Percentiles rank a stretch among this genome's conserved stretches.
phyloP scores from a whole-genome alignment of 1,284 basidiomycete genomes.

The Ceratobasidium theobromae region DNA sequence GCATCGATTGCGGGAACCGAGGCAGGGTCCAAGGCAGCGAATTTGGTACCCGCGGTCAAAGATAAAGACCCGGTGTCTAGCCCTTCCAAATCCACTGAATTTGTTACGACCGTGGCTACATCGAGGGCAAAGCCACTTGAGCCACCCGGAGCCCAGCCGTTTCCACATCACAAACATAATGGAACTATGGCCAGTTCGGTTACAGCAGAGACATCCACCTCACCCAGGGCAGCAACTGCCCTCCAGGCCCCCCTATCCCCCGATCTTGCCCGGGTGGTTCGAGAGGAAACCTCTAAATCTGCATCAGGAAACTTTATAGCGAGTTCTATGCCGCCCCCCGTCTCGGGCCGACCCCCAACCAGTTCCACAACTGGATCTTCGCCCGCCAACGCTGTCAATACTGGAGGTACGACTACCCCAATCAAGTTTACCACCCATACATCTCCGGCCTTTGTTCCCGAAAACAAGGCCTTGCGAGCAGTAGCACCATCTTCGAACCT shows the following conservation, averaged over 20 bases:
- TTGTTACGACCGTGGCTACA: slow-evolving; percentile 12
- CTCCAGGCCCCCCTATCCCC: neutral
- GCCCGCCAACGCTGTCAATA: neutral
- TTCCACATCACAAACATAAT: neutral
- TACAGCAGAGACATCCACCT: no score
- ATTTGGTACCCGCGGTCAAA: slow-evolving; percentile 15
- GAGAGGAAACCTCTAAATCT: neutral
- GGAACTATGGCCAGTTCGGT: neutral
- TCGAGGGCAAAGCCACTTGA: neutral
- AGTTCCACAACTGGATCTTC: neutral
- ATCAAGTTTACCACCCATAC: neutral
- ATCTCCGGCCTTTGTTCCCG: neutral
- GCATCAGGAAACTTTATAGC: neutral
- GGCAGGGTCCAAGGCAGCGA: slow-evolving; percentile 12
- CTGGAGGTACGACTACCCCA: neutral
- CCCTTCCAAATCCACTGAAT: neutral
- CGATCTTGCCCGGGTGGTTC: neutral
- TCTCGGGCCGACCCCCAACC: no score
- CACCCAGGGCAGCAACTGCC: neutral
- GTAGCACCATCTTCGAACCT: neutral
- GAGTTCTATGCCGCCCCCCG: slow-evolving; percentile 14
- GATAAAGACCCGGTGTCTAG: neutral
- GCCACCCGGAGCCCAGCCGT: neutral
- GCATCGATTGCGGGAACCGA: neutral
- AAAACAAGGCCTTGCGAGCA: slow-evolving; percentile 2